Conservation (phyloP, 805 yeast species). For the Candida adriatica region DNA sequence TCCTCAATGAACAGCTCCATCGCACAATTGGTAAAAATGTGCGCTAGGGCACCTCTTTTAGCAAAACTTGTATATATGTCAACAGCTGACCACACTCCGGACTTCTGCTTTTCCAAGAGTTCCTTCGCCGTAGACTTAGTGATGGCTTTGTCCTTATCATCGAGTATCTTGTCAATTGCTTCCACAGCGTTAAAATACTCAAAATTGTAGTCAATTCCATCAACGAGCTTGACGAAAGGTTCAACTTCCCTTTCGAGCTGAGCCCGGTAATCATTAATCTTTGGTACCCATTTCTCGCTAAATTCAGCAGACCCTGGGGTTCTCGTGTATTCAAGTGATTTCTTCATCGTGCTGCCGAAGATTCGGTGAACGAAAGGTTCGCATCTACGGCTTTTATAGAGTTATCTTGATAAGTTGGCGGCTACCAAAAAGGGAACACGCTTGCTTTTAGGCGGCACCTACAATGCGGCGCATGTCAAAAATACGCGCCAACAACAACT, state of each 20-base stretch:
- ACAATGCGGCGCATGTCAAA: no score
- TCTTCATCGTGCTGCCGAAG: no score
- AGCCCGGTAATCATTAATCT: slow-evolving; percentile 15
- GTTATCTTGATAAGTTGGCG: no score
- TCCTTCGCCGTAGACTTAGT: slow-evolving; percentile 15
- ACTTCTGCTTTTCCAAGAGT: slow-evolving; percentile 15
- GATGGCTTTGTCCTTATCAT: slow-evolving; percentile 17
- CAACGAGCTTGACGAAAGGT: slow-evolving; percentile 15
- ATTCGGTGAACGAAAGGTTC: no score
- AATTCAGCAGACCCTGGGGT: not conserved
- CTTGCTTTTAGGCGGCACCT: no score
- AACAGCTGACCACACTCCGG: slow-evolving; percentile 29
- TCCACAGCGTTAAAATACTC: slow-evolving; percentile 21
- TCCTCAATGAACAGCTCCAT: slow-evolving; percentile 42
- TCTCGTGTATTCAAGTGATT: not conserved
- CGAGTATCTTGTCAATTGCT: slow-evolving; percentile 11
- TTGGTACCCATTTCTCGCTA: slow-evolving; percentile 16
- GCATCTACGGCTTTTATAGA: no score
- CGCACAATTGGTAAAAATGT: slow-evolving; percentile 38
- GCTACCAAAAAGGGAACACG: no score
- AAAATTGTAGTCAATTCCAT: slow-evolving; percentile 12
- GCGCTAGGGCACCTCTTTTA: slow-evolving; percentile 52
- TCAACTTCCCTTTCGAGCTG: slow-evolving; percentile 14
- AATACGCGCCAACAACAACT: no score
- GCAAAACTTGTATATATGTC: slow-evolving; percentile 47